phyloP scores from a whole-genome alignment of 2,329 filamentous ascomycete genomes.

The Teratosphaeriaceae sp. region DNA sequence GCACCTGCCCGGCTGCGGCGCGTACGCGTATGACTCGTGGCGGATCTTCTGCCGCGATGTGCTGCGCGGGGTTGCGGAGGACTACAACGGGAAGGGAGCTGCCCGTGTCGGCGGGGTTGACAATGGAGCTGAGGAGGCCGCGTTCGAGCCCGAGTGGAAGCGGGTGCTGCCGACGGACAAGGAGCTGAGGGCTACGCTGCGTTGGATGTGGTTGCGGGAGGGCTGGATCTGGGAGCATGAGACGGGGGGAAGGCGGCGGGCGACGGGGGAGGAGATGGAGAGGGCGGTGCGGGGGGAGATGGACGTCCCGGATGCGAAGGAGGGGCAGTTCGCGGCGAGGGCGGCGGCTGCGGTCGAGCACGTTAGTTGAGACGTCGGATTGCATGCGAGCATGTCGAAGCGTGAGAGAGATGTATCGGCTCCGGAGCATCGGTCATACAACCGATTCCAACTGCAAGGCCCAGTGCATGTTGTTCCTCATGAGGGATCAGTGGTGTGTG shows the following conservation, averaged over 20 bases:
- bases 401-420: too few species aligned
- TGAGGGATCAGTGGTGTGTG: too few species aligned
- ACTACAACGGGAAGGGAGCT: conserved; percentile 57
- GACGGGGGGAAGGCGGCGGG: conserved; percentile 56
- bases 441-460: too few species aligned
- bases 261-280: conserved; percentile 47
- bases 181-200: conserved; percentile 76
- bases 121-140: conserved; percentile 30
- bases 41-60: conserved; percentile 86
- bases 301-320: conserved; percentile 27
- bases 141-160: conserved; percentile 85
- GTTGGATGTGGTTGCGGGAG: conserved; percentile 89
- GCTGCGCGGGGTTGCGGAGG: conserved; percentile 57
- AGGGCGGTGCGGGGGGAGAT: conserved; percentile 55
- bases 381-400: too few species aligned
- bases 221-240: conserved; percentile 73
- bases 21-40: conserved; percentile 85
- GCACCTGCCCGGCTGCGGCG: conserved; percentile 68
- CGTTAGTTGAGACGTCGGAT: too few species aligned
- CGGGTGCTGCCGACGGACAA: conserved; percentile 77
- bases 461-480: too few species aligned
- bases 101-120: too few species aligned
- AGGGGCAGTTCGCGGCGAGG: conserved; percentile 21
- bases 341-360: conserved; percentile 14
- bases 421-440: too few species aligned